These are phyloP conservation scores for Erythrophleum fordii DNA, from an alignment of 306 rosid species.

Conservation along the genomic window DNA sequence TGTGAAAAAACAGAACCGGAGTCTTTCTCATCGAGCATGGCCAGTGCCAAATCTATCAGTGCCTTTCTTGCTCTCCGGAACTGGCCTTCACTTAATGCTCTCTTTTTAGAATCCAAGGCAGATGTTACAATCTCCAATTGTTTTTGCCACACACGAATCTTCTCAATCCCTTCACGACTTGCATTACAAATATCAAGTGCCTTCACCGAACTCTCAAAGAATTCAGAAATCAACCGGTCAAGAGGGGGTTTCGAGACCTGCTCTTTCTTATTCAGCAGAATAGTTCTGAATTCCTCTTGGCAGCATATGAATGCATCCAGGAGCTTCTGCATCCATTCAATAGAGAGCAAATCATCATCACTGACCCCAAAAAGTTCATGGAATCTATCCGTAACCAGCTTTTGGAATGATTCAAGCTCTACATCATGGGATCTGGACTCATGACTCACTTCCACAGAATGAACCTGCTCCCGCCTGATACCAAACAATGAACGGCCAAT, in stretches of 20 bases:
- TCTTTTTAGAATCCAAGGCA: conserved; percentile 68
- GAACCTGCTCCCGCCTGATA: conserved; percentile 66
- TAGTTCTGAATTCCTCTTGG: conserved; percentile 63
- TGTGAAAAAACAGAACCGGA: conserved; percentile 67
- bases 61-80: conserved; percentile 85
- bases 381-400: conserved; percentile 59
- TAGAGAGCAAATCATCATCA: conserved; percentile 71
- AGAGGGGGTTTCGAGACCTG: conserved; percentile 62
- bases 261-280: conserved; percentile 60
- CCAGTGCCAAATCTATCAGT: conserved; percentile 71
- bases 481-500: conserved; percentile 70
- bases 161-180: conserved; percentile 71
- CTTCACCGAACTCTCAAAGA: conserved; percentile 74
- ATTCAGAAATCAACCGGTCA: conserved; percentile 64
- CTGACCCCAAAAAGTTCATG: conserved; percentile 55
- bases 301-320: conserved; percentile 57
- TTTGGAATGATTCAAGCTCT: conserved; percentile 66
- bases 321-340: conserved; percentile 71
- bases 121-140: conserved; percentile 71
- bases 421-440: conserved; percentile 57
- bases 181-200: conserved; percentile 87
- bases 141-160: conserved; percentile 67
- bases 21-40: conserved; percentile 75
- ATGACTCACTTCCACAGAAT: conserved; percentile 58
- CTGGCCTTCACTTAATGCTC: conserved; percentile 76